Evolutionary conservation across 2,329 filamentous ascomycete species (phyloP).

Genomic region (Cladosporium cucumerinum): DNA sequence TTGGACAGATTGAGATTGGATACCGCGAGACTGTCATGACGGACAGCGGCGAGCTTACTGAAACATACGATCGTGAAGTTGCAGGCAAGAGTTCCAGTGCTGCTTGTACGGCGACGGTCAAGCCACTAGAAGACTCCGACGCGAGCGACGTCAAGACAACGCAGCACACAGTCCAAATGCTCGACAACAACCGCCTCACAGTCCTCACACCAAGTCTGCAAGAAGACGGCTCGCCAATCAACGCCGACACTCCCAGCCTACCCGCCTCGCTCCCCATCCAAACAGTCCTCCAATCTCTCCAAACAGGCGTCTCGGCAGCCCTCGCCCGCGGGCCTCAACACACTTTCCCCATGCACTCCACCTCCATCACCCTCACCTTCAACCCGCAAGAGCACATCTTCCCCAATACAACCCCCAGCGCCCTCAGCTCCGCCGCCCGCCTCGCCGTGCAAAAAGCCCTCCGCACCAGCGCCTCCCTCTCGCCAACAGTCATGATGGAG

Average conservation of each 20-base stretch:
- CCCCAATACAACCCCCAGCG: constrained; percentile 64
- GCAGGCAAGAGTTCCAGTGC: constrained; percentile 77
- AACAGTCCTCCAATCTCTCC: constrained; percentile 54
- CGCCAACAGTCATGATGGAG: constrained; percentile 70
- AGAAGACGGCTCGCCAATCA: constrained; percentile 39
- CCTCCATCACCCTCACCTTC: constrained; percentile 66
- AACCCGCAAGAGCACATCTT: constrained; percentile 64
- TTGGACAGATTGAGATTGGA: constrained; percentile 90
- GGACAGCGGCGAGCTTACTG: constrained; percentile 55
- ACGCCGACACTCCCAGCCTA: constrained; percentile 48
- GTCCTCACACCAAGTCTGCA: constrained; percentile 51
- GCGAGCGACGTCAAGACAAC: neutral
- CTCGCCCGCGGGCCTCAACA: constrained; percentile 80
- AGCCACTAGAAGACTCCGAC: constrained; percentile 50
- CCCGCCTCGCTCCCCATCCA: constrained; percentile 52
- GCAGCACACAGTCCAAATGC: constrained; percentile 40
- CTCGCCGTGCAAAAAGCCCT: constrained; percentile 69
- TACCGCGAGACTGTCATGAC: constrained; percentile 79
- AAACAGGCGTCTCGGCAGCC: constrained; percentile 78
- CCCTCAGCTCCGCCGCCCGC: constrained; percentile 63
- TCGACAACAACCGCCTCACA: constrained; percentile 69
- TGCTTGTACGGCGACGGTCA: constrained; percentile 65
- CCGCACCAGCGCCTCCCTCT: constrained; percentile 52
- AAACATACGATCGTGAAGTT: constrained; percentile 72
- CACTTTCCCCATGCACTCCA: constrained; percentile 74